These are phyloP conservation scores for Neurospora sp. DNA, from an alignment of 495 filamentous ascomycete genomes.

Conservation along the genomic window DNA sequence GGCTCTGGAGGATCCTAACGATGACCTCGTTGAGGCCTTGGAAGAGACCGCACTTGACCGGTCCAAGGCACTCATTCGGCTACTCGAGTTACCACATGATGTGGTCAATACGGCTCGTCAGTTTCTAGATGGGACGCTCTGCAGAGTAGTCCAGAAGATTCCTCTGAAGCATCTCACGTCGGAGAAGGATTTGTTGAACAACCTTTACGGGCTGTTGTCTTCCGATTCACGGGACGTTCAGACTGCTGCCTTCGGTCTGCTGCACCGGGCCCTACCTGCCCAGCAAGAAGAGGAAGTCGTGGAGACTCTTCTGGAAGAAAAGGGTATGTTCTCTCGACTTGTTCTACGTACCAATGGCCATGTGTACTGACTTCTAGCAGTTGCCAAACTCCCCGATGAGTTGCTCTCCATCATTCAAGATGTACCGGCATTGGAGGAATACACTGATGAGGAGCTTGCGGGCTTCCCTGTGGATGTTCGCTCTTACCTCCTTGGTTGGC, in stretches of 20 bases:
- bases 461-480: conserved; percentile 46
- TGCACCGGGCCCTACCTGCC: conserved; percentile 65
- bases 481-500: conserved; percentile 85
- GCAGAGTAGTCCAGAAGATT: conserved; percentile 50
- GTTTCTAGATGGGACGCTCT: conserved; percentile 59
- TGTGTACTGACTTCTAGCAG: conserved; percentile 16
- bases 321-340: conserved; percentile 19
- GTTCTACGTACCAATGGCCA: not conserved
- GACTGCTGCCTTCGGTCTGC: conserved; percentile 65
- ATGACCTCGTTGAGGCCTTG: conserved; percentile 74
- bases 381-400: conserved; percentile 55
- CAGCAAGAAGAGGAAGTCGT: conserved; percentile 76
- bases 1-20: conserved; percentile 57
- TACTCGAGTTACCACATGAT: conserved; percentile 41
- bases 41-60: conserved; percentile 37
- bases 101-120: conserved; percentile 12
- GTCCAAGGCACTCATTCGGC: conserved; percentile 47
- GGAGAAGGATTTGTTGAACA: conserved; percentile 12
- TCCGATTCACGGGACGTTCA: conserved; percentile 67
- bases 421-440: conserved; percentile 34
- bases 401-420: conserved; percentile 55
- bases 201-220: conserved; percentile 62
- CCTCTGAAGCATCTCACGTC: conserved; percentile 37
- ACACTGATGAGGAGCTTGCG: conserved; percentile 33
- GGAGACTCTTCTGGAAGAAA: conserved; percentile 68